Evolutionary conservation across 108 stramenopile species (phyloP).

Genomic region (Cyclotella choctawhatcheeana): DNA sequence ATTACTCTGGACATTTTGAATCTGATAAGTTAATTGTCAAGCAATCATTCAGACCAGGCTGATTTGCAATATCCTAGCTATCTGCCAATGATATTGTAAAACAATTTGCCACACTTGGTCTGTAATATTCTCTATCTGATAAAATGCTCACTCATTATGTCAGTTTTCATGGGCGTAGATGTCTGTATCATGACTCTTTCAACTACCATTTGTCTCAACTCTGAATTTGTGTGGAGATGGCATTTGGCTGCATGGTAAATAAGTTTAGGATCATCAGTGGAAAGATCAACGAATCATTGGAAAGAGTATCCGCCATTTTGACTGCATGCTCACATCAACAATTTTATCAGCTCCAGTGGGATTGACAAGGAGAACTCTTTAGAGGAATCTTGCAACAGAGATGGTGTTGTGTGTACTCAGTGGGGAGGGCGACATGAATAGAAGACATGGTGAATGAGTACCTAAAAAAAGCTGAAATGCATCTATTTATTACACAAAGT

Average conservation of each 20-base stretch:
- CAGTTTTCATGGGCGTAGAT: constrained; percentile 13
- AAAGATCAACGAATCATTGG: constrained; percentile 1
- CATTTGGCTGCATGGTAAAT: constrained; percentile 7
- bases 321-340: neutral
- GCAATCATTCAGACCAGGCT: constrained; percentile 22
- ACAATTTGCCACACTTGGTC: constrained; percentile 16
- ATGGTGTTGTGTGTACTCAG: neutral
- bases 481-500: too few species aligned
- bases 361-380: neutral
- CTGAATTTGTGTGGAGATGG: neutral
- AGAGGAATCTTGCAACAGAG: neutral
- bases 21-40: constrained; percentile 38
- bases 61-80: constrained; percentile 24
- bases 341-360: neutral
- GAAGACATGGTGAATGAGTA: too few species aligned
- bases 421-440: too few species aligned
- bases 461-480: too few species aligned
- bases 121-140: constrained; percentile 11
- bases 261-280: constrained; percentile 3
- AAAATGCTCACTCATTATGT: constrained; percentile 25
- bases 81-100: constrained; percentile 4
- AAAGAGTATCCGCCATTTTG: neutral
- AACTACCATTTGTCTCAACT: constrained; percentile 38
- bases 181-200: constrained; percentile 16
- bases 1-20: constrained; percentile 48